Evolutionary conservation across 2,329 filamentous ascomycete species (phyloP).

Genomic region (Microdochium paspali): DNA sequence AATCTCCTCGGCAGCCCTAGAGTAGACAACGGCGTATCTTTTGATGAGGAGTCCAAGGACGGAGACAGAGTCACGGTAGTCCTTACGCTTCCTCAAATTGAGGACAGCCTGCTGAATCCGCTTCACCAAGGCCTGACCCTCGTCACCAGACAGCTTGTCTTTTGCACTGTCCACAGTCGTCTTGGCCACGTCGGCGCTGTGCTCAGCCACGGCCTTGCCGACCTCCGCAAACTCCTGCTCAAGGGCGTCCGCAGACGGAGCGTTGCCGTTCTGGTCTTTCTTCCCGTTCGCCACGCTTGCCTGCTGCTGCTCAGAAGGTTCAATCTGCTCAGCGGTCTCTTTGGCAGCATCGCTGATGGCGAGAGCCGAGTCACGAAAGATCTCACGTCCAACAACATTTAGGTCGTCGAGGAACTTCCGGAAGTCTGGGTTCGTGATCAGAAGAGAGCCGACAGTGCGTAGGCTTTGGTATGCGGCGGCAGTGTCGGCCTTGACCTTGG

Average conservation of each 20-base stretch:
- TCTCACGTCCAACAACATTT: constrained; percentile 67
- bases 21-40: constrained; percentile 70
- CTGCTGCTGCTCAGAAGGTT: constrained; percentile 55
- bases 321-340: constrained; percentile 62
- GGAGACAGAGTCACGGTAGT: constrained; percentile 82
- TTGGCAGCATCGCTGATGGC: constrained; percentile 68
- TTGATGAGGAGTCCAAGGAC: constrained; percentile 67
- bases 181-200: constrained; percentile 15
- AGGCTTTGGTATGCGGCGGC: constrained; percentile 72
- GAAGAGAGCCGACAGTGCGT: constrained; percentile 72
- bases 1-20: constrained; percentile 60
- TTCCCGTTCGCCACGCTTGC: constrained; percentile 34
- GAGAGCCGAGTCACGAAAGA: constrained; percentile 80
- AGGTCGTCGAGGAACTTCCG: constrained; percentile 77
- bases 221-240: constrained; percentile 46
- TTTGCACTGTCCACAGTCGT: constrained; percentile 57
- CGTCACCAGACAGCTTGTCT: constrained; percentile 63
- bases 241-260: constrained; percentile 55
- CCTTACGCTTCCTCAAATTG: constrained; percentile 64
- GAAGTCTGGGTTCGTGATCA: constrained; percentile 86
- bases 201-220: constrained; percentile 41
- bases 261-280: constrained; percentile 13
- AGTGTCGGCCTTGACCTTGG: constrained; percentile 60
- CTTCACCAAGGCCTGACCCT: constrained; percentile 62
- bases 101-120: constrained; percentile 69